A percentile compares a stretch with the other conserved stretches of the same genome.
Evolutionary conservation across 208 protist species (phyloP).

Genomic region (Trypanosoma scelopori): DNA sequence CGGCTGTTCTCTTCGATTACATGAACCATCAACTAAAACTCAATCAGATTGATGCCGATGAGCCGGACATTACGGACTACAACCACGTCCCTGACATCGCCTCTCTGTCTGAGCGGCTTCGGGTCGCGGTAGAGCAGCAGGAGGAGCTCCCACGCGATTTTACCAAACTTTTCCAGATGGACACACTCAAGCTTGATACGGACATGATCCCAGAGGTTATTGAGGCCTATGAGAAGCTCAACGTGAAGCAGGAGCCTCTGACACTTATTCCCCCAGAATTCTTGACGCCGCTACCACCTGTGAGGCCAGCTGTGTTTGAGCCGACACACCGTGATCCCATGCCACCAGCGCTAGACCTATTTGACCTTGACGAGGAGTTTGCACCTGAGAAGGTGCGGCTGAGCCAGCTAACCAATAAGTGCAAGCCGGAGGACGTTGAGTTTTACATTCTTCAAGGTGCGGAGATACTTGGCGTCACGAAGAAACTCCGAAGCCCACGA

Average conservation of each 20-base stretch:
- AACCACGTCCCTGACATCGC: slow-evolving; percentile 94
- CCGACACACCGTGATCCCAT: slow-evolving; percentile 92
- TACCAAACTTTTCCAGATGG: slow-evolving; percentile 92
- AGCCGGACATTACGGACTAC: slow-evolving; percentile 95
- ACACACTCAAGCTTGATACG: slow-evolving; percentile 94
- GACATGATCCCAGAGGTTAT: slow-evolving; percentile 93
- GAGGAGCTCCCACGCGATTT: slow-evolving; percentile 95
- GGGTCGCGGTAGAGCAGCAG: slow-evolving; percentile 95
- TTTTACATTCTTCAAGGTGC: slow-evolving; percentile 94
- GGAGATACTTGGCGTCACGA: slow-evolving; percentile 94
- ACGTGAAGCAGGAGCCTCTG: slow-evolving; percentile 94
- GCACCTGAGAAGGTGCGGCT: slow-evolving; percentile 93
- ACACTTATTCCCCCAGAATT: slow-evolving; percentile 96
- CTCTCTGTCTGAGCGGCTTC: slow-evolving; percentile 89
- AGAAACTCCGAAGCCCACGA: slow-evolving; percentile 86
- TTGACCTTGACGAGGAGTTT: slow-evolving; percentile 97
- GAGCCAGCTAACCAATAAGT: slow-evolving; percentile 96
- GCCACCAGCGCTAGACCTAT: slow-evolving; percentile 94
- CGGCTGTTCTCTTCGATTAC: slow-evolving; percentile 88
- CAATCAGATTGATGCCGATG: slow-evolving; percentile 94
- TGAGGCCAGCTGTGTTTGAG: slow-evolving; percentile 93
- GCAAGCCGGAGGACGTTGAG: slow-evolving; percentile 90
- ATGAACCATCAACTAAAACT: slow-evolving; percentile 84
- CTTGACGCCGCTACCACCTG: slow-evolving; percentile 92
- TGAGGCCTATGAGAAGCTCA: slow-evolving; percentile 88